These are phyloP conservation scores for Posidonia australis DNA, from an alignment of 106 monocot genomes.

Conservation along the genomic window DNA sequence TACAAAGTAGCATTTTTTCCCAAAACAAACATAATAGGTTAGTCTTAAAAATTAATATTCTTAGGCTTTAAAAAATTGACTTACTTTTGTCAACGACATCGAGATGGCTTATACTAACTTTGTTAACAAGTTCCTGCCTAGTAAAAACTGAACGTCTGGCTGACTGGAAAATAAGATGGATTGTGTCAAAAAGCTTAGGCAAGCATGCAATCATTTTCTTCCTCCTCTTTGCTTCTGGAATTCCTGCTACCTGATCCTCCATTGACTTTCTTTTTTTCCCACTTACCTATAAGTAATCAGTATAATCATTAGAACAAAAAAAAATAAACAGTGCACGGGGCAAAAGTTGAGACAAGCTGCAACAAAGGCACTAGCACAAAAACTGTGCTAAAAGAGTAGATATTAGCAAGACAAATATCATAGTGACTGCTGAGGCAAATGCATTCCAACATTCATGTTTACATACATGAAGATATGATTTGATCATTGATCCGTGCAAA, in stretches of 20 bases:
- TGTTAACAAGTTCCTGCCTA: constrained; percentile 72
- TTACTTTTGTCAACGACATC: constrained; percentile 71
- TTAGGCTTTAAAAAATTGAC: background rate
- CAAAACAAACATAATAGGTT: background rate
- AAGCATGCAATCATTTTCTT: constrained; percentile 50
- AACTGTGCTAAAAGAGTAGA: background rate
- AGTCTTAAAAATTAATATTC: background rate
- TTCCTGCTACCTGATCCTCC: constrained; percentile 39
- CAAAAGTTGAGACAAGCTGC: background rate
- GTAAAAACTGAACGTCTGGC: constrained; percentile 52
- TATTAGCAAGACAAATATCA: background rate
- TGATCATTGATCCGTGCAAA: no score
- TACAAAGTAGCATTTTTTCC: background rate
- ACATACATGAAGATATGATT: no score
- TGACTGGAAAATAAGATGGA: constrained; percentile 66
- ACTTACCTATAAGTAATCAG: constrained; percentile 35
- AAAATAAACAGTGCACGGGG: background rate
- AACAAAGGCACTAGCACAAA: background rate
- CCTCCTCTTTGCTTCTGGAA: constrained; percentile 27
- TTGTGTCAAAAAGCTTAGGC: constrained; percentile 60
- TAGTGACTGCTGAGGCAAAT: background rate
- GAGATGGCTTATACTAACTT: constrained; percentile 46
- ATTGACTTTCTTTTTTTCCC: constrained; percentile 54
- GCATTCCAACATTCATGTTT: no score
- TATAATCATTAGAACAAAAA: background rate